Conservation (phyloP, 192 early-diverging fungal genomes). For the Coemansia sp. region DNA sequence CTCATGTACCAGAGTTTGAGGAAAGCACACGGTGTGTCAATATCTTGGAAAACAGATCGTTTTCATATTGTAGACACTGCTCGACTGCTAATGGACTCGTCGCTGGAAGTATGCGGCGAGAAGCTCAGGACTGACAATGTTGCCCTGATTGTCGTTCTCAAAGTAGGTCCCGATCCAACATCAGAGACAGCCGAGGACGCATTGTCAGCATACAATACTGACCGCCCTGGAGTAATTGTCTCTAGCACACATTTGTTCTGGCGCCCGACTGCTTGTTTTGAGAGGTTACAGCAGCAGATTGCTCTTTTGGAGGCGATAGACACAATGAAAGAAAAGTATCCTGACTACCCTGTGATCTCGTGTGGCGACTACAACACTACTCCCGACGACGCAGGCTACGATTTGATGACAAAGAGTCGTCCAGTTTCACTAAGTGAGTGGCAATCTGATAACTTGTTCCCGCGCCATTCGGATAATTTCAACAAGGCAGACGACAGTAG, state of each 20-base stretch:
- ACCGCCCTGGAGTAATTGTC: slow-evolving; percentile 27
- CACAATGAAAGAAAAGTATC: slow-evolving; percentile 28
- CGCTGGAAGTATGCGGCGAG: slow-evolving; percentile 32
- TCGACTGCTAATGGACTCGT: slow-evolving; percentile 23
- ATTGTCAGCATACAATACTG: not conserved
- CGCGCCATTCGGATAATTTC: slow-evolving; percentile 4
- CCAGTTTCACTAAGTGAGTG: slow-evolving; percentile 48
- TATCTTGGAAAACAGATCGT: slow-evolving; percentile 38
- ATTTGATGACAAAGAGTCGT: slow-evolving; percentile 51
- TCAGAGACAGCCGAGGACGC: not conserved
- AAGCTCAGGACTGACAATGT: slow-evolving; percentile 41
- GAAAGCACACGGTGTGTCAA: slow-evolving; percentile 36
- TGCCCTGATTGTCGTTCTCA: slow-evolving; percentile 30
- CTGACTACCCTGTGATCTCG: slow-evolving; percentile 15
- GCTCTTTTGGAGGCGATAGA: slow-evolving; percentile 22
- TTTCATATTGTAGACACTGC: slow-evolving; percentile 30
- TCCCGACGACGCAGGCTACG: slow-evolving; percentile 59
- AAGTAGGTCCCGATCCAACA: slow-evolving; percentile 5
- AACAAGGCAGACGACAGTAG: not conserved
- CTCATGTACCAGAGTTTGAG: slow-evolving; percentile 29
- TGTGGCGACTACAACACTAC: slow-evolving; percentile 60
- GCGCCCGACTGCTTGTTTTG: slow-evolving; percentile 38
- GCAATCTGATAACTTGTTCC: slow-evolving; percentile 50
- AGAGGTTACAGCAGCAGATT: slow-evolving; percentile 50
- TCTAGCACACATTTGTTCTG: slow-evolving; percentile 51